phyloP scores from a whole-genome alignment of 1,284 basidiomycete genomes.

The Heterobasidion occidentale region DNA sequence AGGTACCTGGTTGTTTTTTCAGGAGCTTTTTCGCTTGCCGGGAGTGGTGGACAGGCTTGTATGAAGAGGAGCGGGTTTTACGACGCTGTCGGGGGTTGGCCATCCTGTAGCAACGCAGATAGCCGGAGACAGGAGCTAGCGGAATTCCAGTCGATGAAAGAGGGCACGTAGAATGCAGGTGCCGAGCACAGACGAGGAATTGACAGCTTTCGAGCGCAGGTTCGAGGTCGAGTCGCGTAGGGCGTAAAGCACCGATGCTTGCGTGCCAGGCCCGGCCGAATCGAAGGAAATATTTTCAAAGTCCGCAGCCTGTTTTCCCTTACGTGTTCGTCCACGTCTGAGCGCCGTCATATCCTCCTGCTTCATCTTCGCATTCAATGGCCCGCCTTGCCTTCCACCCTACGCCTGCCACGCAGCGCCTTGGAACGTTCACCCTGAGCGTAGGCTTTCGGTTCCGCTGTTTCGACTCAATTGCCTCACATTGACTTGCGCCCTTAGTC shows the following conservation, averaged over 20 bases:
- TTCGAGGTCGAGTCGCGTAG: background rate
- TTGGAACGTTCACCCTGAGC: slow-evolving; percentile 12
- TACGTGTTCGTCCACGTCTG: background rate
- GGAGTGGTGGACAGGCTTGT: slow-evolving; percentile 66
- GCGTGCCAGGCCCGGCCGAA: background rate
- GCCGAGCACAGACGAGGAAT: background rate
- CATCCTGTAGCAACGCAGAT: slow-evolving; percentile 40
- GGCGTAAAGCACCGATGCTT: background rate
- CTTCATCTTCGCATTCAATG: slow-evolving; percentile 4
- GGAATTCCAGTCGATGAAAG: slow-evolving; percentile 2
- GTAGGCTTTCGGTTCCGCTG: slow-evolving; percentile 12
- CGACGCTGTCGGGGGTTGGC: slow-evolving; percentile 88
- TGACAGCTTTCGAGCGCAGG: background rate
- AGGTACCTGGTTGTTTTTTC: slow-evolving; percentile 70
- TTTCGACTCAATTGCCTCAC: background rate
- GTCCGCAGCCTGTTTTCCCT: background rate
- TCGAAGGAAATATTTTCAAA: background rate
- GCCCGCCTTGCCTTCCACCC: slow-evolving; percentile 11
- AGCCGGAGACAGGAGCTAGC: slow-evolving; percentile 1
- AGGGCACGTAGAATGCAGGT: background rate
- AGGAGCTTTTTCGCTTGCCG: slow-evolving; percentile 64
- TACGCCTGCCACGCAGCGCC: slow-evolving; percentile 10
- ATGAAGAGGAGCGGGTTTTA: slow-evolving; percentile 66
- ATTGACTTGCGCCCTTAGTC: slow-evolving; percentile 14
- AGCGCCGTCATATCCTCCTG: background rate